Base-by-base conservation (phyloP, 129 eudicot species). In the Arctium minus region DNA sequence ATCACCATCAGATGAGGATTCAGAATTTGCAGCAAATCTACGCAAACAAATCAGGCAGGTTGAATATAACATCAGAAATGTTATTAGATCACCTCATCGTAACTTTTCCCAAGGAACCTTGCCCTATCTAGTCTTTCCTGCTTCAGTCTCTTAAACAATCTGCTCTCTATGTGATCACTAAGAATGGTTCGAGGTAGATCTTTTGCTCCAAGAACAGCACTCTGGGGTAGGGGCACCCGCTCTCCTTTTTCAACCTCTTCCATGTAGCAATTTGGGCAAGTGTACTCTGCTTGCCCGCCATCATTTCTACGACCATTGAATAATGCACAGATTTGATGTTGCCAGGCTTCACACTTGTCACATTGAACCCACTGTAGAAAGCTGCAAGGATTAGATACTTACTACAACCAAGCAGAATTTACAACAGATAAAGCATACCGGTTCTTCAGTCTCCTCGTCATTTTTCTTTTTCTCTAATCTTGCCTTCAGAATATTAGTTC, bases 191-290 rank as follows among this genome's bases (percentile, higher is more conserved):
- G 83, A 32, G 99, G 98, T 80, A 96, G 84, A 90, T 96, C 98
- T 85, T 92, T 96, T 70, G 98, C 99, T 86, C 99, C 99, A 81
- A 96, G 99, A 89, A 96, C 92, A 80, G 97, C 96, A 92, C 94
- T 93, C 78, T 96, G 99, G 10, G 99, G 99, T 44, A 93, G 87
- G 72, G 98, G 98, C 76, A 48, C 86, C 68, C 99, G 93, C 87
- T 93, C 99, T 13, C 99, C 98, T 78, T 84, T 87, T 75, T 93
- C 97, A 88, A 96, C 90, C 82, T 96, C 99, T 80, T 77, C 86
- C 53, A 96, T 85, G 44, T 92, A 96, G 84, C 99, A 96, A 89
- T 92, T 90, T n/a, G 99, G 99, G 86, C 99, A 96, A 42, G 97
- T 93, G 82, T 96, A 96, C 80, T 93, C 98, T 22, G 98, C 98